Evolutionary conservation across 345 rosid species (phyloP).

Genomic region (Syzygium oleosum): DNA sequence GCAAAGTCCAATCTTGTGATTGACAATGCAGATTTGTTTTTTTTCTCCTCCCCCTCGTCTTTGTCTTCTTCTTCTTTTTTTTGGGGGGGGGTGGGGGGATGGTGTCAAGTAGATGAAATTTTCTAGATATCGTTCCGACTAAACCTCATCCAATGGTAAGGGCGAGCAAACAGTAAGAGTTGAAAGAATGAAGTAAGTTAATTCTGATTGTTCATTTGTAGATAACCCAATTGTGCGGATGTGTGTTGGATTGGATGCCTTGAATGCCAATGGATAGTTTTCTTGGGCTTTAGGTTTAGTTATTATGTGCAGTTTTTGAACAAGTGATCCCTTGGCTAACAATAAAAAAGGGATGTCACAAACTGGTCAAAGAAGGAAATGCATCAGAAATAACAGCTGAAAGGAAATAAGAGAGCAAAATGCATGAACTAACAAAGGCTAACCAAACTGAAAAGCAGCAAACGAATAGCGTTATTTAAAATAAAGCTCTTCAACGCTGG

Average conservation of each 20-base stretch:
- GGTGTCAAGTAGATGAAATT: not conserved
- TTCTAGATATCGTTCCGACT: not conserved
- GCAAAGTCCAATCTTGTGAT: not conserved
- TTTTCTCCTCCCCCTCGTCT: not conserved
- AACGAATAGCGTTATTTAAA: not conserved
- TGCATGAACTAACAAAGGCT: not conserved
- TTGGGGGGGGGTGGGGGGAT: accelerated
- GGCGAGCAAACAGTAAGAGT: not conserved
- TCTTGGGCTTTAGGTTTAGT: not conserved
- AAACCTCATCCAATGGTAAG: not conserved
- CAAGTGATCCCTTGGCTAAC: not conserved
- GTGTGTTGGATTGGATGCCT: not conserved
- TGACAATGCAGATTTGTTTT: not conserved
- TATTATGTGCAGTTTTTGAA: not conserved
- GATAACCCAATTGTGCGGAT: not conserved
- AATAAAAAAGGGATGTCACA: not conserved
- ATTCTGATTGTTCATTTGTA: not conserved
- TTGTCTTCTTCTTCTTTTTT: not conserved
- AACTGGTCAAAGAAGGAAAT: not conserved
- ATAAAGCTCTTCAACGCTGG: not conserved
- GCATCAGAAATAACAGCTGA: not conserved
- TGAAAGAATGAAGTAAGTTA: not conserved
- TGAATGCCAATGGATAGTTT: not conserved
- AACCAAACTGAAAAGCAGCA: not conserved
- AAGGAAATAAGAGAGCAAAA: not conserved